Base-by-base conservation (phyloP, 176 grass and related monocot genomes). In the Oryza rufipogon region DNA sequence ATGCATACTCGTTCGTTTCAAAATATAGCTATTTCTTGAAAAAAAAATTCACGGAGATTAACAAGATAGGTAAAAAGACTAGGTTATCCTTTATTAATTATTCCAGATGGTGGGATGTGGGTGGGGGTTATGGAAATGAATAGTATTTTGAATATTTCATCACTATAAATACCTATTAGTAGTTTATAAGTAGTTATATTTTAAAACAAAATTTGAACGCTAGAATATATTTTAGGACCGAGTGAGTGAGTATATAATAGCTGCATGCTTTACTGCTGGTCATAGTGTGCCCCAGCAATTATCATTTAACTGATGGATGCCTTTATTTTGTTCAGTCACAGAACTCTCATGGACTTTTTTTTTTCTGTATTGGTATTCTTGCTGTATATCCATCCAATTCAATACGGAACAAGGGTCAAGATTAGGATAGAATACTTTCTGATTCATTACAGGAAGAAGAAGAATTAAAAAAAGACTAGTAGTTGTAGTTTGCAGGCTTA, bases 231-330 rank as follows among this genome's bases (percentile, higher is more conserved):
- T 45, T 45, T 45, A 76, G 38, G 7, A 41, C 7, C 1, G 39
- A 9, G 39, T 7, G 39, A 9, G 39, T 7, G 7, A 8, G 39
- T 41, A 4, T 33, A 63, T 71, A 83, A 78, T 49, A 74, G 80
- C 10, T 77, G 52, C 66, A 69, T 64, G 26, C 26, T 82, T 82
- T 77, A 81, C 70, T 76, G 85, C 65, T 67, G 79, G 44, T 11
- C 39, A 49, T 68, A 64, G 76, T 42, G 28, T 47, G 19, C n/a
- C 64, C 52, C 49, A 71, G 16, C 65, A 71, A 28, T 45, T 14
- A 85, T 19, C 64, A 69, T 34, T 63, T 11, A 16, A 2, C 4
- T 49, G 44, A 41, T 28, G n/a, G 41, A 41, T 33, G 47, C 72
- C 9, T 75, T 33, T 33, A 54, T 75, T 48, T 74, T 68, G 49